Conservation (phyloP, 2,329 filamentous ascomycete genomes). For the Laburnicola sp. region DNA sequence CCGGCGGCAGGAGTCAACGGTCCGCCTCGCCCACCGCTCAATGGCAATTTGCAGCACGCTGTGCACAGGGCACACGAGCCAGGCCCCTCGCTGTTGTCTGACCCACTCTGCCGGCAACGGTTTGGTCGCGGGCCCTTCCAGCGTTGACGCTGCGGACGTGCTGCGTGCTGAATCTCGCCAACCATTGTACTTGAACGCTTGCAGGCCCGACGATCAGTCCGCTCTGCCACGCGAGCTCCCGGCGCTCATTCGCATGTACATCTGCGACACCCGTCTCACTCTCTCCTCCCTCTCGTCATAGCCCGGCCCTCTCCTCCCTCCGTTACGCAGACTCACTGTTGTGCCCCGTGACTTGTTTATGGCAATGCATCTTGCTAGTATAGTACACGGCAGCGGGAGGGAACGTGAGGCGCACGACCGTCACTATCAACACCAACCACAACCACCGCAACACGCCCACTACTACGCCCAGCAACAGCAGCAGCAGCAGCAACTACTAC, state of each 20-base stretch:
- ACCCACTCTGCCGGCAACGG: constrained; percentile 45
- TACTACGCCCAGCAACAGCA: constrained; percentile 26
- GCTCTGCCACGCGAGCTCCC: constrained; percentile 38
- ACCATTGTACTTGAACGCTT: constrained; percentile 44
- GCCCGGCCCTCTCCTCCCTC: constrained; percentile 19
- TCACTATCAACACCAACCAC: constrained; percentile 37
- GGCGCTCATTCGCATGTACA: constrained; percentile 27
- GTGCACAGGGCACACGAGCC: constrained; percentile 33
- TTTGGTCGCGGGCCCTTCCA: constrained; percentile 37
- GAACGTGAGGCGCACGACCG: constrained; percentile 42
- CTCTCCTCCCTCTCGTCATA: constrained; percentile 29
- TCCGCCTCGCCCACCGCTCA: constrained; percentile 40
- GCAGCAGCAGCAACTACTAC: constrained; percentile 31
- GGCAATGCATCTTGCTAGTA: constrained; percentile 50
- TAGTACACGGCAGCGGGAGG: constrained; percentile 49
- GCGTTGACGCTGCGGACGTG: constrained; percentile 37
- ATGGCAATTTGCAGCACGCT: constrained; percentile 36
- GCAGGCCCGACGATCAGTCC: constrained; percentile 28
- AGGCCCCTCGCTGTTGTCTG: constrained; percentile 40
- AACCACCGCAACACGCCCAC: constrained; percentile 28
- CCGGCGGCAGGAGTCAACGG: constrained; percentile 42
- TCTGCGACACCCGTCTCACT: constrained; percentile 31
- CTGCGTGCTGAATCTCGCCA: constrained; percentile 41
- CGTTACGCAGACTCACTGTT: constrained; percentile 40
- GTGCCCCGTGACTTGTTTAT: constrained; percentile 40